Conservation (phyloP, 495 filamentous ascomycete species). For the Chaetomidium leptoderma region DNA sequence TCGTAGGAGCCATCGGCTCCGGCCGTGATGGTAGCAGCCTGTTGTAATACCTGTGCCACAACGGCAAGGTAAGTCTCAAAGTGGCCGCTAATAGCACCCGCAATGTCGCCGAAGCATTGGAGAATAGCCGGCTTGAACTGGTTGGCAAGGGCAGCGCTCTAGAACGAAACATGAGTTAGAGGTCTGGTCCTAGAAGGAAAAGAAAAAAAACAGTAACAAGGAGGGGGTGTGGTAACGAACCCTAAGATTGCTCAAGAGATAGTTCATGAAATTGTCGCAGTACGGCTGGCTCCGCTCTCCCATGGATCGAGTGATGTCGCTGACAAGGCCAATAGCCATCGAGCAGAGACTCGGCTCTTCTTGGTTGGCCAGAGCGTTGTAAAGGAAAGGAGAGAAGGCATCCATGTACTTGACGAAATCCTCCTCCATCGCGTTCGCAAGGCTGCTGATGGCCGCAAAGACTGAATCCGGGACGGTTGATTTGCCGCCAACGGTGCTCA, state of each 20-base stretch:
- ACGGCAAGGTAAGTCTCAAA: conserved; percentile 90
- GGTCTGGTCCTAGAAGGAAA: not conserved
- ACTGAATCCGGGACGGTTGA: conserved; percentile 91
- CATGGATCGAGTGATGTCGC: conserved; percentile 88
- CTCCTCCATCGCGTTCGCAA: conserved; percentile 83
- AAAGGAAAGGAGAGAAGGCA: conserved; percentile 81
- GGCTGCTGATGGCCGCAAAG: conserved; percentile 81
- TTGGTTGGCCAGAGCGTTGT: conserved; percentile 88
- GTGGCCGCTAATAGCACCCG: conserved; percentile 85
- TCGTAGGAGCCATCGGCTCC: conserved; percentile 71
- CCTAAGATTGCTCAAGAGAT: conserved; percentile 80
- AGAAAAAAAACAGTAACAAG: not conserved
- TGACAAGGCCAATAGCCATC: conserved; percentile 95
- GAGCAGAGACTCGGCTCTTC: conserved; percentile 91
- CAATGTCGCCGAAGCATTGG: conserved; percentile 97
- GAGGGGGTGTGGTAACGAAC: conserved; percentile 47
- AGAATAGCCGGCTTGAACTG: conserved; percentile 98
- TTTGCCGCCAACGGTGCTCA: conserved; percentile 72
- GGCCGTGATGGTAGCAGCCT: conserved; percentile 76
- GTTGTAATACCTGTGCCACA: conserved; percentile 89
- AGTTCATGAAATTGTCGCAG: conserved; percentile 97
- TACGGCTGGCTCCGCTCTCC: conserved; percentile 85
- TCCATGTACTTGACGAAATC: conserved; percentile 98
- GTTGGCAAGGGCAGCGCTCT: conserved; percentile 73
- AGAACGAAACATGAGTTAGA: conserved; percentile 22